Percentiles rank a stretch among this genome's conserved stretches.
These are phyloP conservation scores for Apiotrichum veenhuisii DNA, from an alignment of 1,284 basidiomycete genomes.

Conservation along the genomic window DNA sequence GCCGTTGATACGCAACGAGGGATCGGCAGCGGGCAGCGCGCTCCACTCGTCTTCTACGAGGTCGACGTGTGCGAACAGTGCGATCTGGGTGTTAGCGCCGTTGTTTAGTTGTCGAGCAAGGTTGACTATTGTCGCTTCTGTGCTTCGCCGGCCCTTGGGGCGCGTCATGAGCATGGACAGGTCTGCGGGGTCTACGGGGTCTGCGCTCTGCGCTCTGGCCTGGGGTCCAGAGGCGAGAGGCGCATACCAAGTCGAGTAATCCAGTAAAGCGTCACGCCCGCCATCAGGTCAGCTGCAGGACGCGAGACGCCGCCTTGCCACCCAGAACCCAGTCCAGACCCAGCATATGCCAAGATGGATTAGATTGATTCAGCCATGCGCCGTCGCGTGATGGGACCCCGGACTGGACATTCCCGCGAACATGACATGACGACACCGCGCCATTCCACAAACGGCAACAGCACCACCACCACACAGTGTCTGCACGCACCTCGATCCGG, in stretches of 20 bases:
- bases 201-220: too few relatives aligned
- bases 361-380: too few relatives aligned
- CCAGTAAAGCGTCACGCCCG: too few relatives aligned
- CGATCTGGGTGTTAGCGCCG: constrained; percentile 26
- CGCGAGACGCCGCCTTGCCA: too few relatives aligned
- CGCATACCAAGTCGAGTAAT: too few relatives aligned
- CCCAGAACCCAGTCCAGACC: too few relatives aligned
- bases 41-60: constrained; percentile 35
- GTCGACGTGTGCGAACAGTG: constrained; percentile 36
- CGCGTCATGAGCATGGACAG: not conserved
- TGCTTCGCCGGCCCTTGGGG: too few relatives aligned
- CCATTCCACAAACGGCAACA: not conserved
- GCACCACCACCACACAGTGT: not conserved
- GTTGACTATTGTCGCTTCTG: not conserved
- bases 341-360: too few relatives aligned
- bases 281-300: too few relatives aligned
- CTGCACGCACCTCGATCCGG: constrained; percentile 41
- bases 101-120: not conserved
- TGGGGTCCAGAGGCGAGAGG: too few relatives aligned
- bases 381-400: too few relatives aligned
- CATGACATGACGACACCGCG: not conserved
- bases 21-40: constrained; percentile 10
- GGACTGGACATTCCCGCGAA: not conserved
- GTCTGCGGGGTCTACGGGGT: too few relatives aligned
- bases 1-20: constrained; percentile 28